A percentile compares a stretch with the other conserved stretches of the same genome.
These are phyloP conservation scores for Conticribra weissflogii DNA, from an alignment of 108 stramenopile genomes.

Conservation along the genomic window DNA sequence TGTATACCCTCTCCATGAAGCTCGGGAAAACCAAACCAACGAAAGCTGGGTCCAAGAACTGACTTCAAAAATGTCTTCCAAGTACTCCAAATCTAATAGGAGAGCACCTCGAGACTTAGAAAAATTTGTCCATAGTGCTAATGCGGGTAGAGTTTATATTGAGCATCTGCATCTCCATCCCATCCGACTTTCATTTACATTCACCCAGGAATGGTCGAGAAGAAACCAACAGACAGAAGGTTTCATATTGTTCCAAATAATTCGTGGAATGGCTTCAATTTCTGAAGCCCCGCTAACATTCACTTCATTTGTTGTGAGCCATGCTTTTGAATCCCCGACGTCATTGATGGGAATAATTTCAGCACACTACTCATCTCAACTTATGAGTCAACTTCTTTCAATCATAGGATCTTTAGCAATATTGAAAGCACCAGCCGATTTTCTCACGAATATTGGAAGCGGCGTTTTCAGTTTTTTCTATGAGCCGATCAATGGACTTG, in stretches of 20 bases:
- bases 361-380: slow-evolving; percentile 82
- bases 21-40: slow-evolving; percentile 42
- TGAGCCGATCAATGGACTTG: slow-evolving; percentile 80
- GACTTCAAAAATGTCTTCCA: slow-evolving; percentile 56
- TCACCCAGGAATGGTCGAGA: slow-evolving; percentile 80
- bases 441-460: slow-evolving; percentile 83
- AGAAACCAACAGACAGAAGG: slow-evolving; percentile 59
- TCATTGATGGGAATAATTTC: slow-evolving; percentile 60
- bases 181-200: slow-evolving; percentile 71
- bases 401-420: slow-evolving; percentile 78
- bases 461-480: slow-evolving; percentile 86
- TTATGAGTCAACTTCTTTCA: slow-evolving; percentile 76
- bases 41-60: slow-evolving; percentile 43
- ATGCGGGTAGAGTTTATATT: slow-evolving; percentile 73
- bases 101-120: slow-evolving; percentile 62
- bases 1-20: slow-evolving; percentile 56
- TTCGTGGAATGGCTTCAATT: slow-evolving; percentile 81
- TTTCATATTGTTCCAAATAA: slow-evolving; percentile 72
- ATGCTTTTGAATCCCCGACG: slow-evolving; percentile 83
- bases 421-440: slow-evolving; percentile 80
- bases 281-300: slow-evolving; percentile 79
- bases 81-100: slow-evolving; percentile 49
- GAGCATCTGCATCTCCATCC: slow-evolving; percentile 81
- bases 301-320: slow-evolving; percentile 78
- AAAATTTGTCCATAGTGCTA: slow-evolving; percentile 58